These are phyloP conservation scores for Hypsizygus ulmarius DNA, from an alignment of 1,284 basidiomycete genomes.

Conservation along the genomic window DNA sequence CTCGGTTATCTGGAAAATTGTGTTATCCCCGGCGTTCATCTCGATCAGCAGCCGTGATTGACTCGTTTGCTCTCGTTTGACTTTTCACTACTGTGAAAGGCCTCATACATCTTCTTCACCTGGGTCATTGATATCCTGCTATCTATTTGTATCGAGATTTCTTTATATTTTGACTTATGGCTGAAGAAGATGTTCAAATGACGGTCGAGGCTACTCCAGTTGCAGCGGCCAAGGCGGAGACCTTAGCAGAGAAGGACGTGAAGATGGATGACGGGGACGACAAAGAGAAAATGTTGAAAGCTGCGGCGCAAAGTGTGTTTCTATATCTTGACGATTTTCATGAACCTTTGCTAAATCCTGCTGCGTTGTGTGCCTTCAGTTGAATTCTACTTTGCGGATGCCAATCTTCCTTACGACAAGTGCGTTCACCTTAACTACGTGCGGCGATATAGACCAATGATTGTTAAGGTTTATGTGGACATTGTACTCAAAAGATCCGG, in stretches of 20 bases:
- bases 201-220: conserved; percentile 7
- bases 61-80: not conserved
- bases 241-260: conserved; percentile 10
- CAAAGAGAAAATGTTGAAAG: conserved; percentile 39
- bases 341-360: not conserved
- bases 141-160: conserved; percentile 5
- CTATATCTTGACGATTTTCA: not conserved
- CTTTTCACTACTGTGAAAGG: not conserved
- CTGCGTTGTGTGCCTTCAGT: conserved; percentile 54
- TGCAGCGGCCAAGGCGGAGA: conserved; percentile 11
- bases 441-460: not conserved
- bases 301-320: conserved; percentile 46
- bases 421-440: conserved; percentile 28
- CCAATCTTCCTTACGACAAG: conserved; percentile 97
- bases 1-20: no score
- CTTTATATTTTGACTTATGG: conserved; percentile 13
- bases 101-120: not conserved
- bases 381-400: conserved; percentile 97
- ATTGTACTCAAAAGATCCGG: conserved; percentile 69
- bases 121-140: not conserved
- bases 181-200: conserved; percentile 17
- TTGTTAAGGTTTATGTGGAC: conserved; percentile 91
- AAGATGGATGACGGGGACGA: conserved; percentile 22
- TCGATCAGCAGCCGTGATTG: no score
- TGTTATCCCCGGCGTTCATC: no score